Evolutionary conservation across 805 yeast genomes (phyloP), one percentile per base, ranked within the genome.

Genomic region (Myxozyma sirexii): DNA sequence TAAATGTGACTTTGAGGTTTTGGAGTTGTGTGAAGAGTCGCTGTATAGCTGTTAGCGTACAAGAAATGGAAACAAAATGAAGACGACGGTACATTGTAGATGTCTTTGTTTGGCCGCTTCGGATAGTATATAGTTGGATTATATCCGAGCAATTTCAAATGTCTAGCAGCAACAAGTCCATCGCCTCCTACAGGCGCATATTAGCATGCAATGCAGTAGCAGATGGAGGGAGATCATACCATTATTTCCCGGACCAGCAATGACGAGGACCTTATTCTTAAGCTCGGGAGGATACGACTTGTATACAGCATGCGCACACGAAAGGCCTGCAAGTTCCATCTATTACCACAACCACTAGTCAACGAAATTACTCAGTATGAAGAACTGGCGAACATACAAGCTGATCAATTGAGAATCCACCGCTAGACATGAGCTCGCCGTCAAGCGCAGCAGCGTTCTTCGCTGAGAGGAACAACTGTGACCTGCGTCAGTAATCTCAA

Each of bases 181-280:
- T 94, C 99, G 1, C 98, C 99, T 1, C 97, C 84, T 66, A 47
- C 19, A 12, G n/a, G 7, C 1, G 23, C 8, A 24, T 35, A n/a
- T 13, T 24, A 31, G 45, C n/a, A 10, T 24, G 21, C 24, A 4
- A 17, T 23, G 45, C 24, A 17, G 4, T 31, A n/a, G n/a, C n/a
- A n/a, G n/a, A n/a, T 44, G 13, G 24, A 12, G 27, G 19, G 31
- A 26, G 24, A 29, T 29, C 19, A 21, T 53, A 59, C 80, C 93
- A 70, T 94, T 94, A 70, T 94, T 94, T 1, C 99, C 99, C 0
- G 98, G 98, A 0, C 99, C 99, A 10, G 86, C 90, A 4, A 94
- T 77, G 1, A 94, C 81, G 43, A 92, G 75, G 1, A 91, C 85
- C 10, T 73, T 76, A 39, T 76, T 73, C 26, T 69, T 45, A 12